phyloP scores from a whole-genome alignment of 2,329 filamentous ascomycete genomes.

The Volutella citrinella region DNA sequence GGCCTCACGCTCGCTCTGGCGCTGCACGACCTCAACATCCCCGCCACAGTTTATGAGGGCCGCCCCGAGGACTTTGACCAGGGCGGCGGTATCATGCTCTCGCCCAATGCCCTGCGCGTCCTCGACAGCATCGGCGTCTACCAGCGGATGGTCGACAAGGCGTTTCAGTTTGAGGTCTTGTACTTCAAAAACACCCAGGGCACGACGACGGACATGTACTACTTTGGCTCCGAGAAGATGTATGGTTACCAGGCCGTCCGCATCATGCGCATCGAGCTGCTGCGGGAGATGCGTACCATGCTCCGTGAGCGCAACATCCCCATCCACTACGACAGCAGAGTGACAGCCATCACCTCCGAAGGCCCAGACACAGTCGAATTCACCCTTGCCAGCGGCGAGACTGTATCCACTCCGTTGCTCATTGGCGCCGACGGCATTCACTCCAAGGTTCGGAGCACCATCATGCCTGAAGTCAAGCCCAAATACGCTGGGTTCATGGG shows the following conservation, averaged over 20 bases:
- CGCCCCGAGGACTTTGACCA: slow-evolving; percentile 42
- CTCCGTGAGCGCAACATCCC: slow-evolving; percentile 37
- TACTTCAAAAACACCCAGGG: slow-evolving; percentile 39
- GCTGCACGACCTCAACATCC: slow-evolving; percentile 49
- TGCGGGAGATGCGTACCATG: slow-evolving; percentile 44
- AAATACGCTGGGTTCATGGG: slow-evolving; percentile 11
- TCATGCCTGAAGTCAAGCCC: slow-evolving; percentile 11
- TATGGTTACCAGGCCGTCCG: slow-evolving; percentile 54
- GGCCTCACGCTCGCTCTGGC: slow-evolving; percentile 55
- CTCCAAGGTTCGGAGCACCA: slow-evolving; percentile 11
- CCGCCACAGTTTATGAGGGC: slow-evolving; percentile 49
- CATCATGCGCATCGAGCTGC: slow-evolving; percentile 51
- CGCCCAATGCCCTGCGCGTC: slow-evolving; percentile 55
- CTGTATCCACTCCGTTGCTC: no score
- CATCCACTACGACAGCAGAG: slow-evolving; percentile 45
- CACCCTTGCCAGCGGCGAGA: no score
- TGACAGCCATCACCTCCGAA: no score
- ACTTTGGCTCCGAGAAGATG: slow-evolving; percentile 44
- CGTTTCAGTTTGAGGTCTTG: slow-evolving; percentile 50
- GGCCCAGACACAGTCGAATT: no score
- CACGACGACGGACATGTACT: slow-evolving; percentile 37
- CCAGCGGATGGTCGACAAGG: slow-evolving; percentile 38
- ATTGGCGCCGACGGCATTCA: slow-evolving; percentile 16
- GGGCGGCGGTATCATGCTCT: slow-evolving; percentile 57
- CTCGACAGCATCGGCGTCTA: slow-evolving; percentile 51